Evolutionary conservation across 345 rosid species (phyloP).

Genomic region (Camelina neglecta): DNA sequence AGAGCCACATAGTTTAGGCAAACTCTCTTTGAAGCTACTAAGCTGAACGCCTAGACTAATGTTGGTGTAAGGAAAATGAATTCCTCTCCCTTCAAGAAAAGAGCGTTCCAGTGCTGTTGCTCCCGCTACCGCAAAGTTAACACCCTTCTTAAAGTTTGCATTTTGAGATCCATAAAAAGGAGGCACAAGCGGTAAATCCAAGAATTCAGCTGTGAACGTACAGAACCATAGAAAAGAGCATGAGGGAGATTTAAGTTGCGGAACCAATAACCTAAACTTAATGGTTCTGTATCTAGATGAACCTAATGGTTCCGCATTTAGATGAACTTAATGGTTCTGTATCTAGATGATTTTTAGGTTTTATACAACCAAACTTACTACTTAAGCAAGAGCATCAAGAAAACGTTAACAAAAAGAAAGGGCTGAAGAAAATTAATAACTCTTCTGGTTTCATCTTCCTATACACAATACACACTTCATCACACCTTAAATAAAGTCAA

Average conservation of each 20-base stretch:
- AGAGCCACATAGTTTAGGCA: constrained; percentile 45
- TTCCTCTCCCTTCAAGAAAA: constrained; percentile 42
- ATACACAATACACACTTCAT: not conserved
- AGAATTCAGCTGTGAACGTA: constrained; percentile 45
- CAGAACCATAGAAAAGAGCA: not conserved
- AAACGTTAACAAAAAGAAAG: no score
- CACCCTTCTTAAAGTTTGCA: constrained; percentile 45
- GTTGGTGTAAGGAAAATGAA: constrained; percentile 35
- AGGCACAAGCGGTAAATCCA: constrained; percentile 47
- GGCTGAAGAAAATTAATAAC: no score
- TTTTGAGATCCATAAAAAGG: constrained; percentile 42
- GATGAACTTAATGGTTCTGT: no score
- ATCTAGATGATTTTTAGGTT: no score
- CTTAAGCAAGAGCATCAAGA: no score
- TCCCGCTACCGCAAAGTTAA: constrained; percentile 58
- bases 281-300: no score
- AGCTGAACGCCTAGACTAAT: constrained; percentile 49
- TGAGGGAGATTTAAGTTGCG: not conserved
- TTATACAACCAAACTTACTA: no score
- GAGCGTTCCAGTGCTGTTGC: constrained; percentile 53
- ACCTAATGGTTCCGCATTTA: no score
- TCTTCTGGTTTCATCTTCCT: no score
- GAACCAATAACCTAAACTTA: not conserved
- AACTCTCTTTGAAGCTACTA: constrained; percentile 45
- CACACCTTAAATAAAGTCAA: not conserved